phyloP scores from a whole-genome alignment of 768 basidiomycete species.

The Tylopilus cervinicoccineus region DNA sequence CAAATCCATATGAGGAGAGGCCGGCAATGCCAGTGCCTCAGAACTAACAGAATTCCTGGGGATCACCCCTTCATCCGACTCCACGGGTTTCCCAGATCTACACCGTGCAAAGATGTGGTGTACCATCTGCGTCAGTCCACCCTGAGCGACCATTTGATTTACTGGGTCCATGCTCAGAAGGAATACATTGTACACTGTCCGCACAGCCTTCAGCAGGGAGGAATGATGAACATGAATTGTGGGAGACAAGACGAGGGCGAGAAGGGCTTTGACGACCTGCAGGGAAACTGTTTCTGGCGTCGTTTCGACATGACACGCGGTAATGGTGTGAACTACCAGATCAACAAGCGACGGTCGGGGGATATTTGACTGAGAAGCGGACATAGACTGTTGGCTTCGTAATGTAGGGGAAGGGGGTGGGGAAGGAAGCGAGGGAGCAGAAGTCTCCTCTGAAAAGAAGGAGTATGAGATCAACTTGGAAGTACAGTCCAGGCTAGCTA shows the following conservation, averaged over 20 bases:
- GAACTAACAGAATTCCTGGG: conserved; percentile 20
- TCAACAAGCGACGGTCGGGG: conserved; percentile 82
- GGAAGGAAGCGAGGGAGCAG: conserved; percentile 49
- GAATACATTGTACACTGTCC: conserved; percentile 98
- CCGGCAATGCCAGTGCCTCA: conserved; percentile 17
- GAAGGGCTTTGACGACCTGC: conserved; percentile 93
- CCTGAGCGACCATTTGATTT: conserved; percentile 98
- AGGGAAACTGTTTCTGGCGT: conserved; percentile 90
- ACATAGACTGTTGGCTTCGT: conserved; percentile 39
- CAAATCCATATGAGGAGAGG: conserved; percentile 1
- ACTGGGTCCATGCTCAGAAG: conserved; percentile 84
- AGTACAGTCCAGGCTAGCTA: conserved; percentile 95
- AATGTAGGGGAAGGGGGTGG: conserved; percentile 71
- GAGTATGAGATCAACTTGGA: conserved; percentile 97
- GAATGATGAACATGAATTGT: conserved; percentile 92
- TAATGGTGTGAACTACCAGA: conserved; percentile 91
- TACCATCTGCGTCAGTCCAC: conserved; percentile 96
- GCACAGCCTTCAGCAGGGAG: conserved; percentile 89
- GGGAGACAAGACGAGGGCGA: conserved; percentile 83
- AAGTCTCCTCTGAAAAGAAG: conserved; percentile 78
- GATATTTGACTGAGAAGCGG: conserved; percentile 45
- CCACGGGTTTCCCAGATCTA: conserved; percentile 32
- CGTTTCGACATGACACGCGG: conserved; percentile 82
- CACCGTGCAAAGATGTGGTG: conserved; percentile 93
- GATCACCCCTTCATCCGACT: conserved; percentile 15